Base-by-base conservation (phyloP, 768 basidiomycete genomes). In the Suillus paluster region DNA sequence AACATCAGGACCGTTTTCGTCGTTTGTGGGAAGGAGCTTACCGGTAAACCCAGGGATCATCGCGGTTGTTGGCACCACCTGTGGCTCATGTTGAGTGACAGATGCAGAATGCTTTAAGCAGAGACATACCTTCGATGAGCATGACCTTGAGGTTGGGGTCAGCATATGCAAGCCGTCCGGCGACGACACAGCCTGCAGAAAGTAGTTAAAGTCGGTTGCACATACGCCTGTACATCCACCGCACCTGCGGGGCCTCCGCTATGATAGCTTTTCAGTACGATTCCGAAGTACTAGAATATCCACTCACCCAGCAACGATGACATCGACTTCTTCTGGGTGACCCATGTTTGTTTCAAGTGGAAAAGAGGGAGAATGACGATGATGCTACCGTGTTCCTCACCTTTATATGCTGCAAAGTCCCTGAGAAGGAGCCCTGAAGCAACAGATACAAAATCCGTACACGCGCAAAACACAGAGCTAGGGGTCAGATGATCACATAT, bases 31-130 rank as follows among this genome's bases (percentile, higher is more conserved):
- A 38, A 19, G 30, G 48, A 42, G 39, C 73, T 39, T 66, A 81
- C 82, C 86, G 78, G 71, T 89, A 90, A 55, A 90, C 89, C 88
- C 87, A 89, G 48, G 88, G 88, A 63, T 90, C 88, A 66, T 89
- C 87, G 15, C 86, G 79, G 75, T 89, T 90, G 79, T 89, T 89
- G 21, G 85, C 84, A 61, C 88, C 87, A 58, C 80, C 87, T 88
- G 36, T 30, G 48, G 25, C 27, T 14, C n/a, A 41, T 4, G 54
- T 48, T 30, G 52, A 64, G 25, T 8, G 1, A 23, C 41, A 30
- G 39, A 52, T 57, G 15, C 30, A 36, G 21, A 45, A 44, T 36
- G 33, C n/a, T 15, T 14, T 50, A 6, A 63, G 36, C 48, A 19
- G 25, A 30, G 3, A 34, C 72, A 23, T 59, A 84, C 87, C 89